Conservation (phyloP, 495 filamentous ascomycete species). For the Lindgomyces ingoldianus region DNA sequence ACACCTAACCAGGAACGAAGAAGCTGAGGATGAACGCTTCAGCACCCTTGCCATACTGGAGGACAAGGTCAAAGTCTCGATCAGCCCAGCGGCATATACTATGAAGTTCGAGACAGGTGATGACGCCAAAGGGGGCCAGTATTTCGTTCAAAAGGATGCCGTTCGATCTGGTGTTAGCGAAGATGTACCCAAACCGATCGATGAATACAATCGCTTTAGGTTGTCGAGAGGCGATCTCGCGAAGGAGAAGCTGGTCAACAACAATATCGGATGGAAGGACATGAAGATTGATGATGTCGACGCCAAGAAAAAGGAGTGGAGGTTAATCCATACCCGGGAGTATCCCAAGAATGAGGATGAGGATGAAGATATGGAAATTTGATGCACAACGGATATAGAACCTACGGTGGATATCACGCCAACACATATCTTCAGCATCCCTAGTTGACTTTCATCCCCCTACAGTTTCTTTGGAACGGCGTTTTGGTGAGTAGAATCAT, state of each 20-base stretch:
- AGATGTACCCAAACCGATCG: slow-evolving; percentile 44
- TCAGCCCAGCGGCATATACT: slow-evolving; percentile 16
- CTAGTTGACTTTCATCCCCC: no score
- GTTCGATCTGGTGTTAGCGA: slow-evolving; percentile 14
- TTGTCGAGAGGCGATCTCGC: slow-evolving; percentile 56
- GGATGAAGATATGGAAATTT: slow-evolving; percentile 28
- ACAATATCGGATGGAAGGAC: slow-evolving; percentile 74
- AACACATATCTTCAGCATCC: no score
- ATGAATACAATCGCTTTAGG: slow-evolving; percentile 49
- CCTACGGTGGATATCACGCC: not conserved
- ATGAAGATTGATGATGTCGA: slow-evolving; percentile 71
- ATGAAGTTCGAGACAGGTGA: slow-evolving; percentile 28
- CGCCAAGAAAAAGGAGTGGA: slow-evolving; percentile 61
- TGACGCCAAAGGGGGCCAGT: slow-evolving; percentile 8
- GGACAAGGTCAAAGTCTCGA: slow-evolving; percentile 32
- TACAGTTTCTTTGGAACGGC: not conserved
- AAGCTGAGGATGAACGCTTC: slow-evolving; percentile 43
- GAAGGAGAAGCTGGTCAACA: slow-evolving; percentile 71
- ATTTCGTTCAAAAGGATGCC: slow-evolving; percentile 21
- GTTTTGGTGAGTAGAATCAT: not conserved
- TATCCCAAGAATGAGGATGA: slow-evolving; percentile 4
- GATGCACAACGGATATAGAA: not conserved
- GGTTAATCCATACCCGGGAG: slow-evolving; percentile 15
- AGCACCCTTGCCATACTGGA: slow-evolving; percentile 17
- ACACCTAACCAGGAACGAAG: slow-evolving; percentile 57